Base-by-base conservation (phyloP, 495 filamentous ascomycete genomes). In the Aspergillus hancockii region DNA sequence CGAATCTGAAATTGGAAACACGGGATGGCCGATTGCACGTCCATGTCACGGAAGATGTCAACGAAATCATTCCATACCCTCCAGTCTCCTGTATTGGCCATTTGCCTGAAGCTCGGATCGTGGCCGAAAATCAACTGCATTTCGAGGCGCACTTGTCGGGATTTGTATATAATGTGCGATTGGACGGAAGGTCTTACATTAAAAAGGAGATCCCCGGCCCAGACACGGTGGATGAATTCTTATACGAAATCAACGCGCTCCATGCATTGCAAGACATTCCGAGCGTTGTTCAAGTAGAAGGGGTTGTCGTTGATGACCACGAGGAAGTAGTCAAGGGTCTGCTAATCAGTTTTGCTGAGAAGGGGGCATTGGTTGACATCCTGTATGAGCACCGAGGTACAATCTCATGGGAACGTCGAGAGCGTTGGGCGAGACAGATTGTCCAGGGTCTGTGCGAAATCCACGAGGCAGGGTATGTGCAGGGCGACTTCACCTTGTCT, bases 121-220 rank as follows among this genome's bases (percentile, higher is more conserved):
- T 92, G 63, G 82, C 75, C 22, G 93, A 97, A 69, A 82, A 82
- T 46, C 83, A 89, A 16, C 69, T 98, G 4, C 81, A 88, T 53
- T 98, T 98, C 68, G 89, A 95, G 61, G 88, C 90, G 2, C 94
- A 98, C 68, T 80, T 98, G 63, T 97, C 94, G 10, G 94, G 94
- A 0, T 98, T 98, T 70, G 94, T 98, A 32, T 98, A 98, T 80
- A 96, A 93, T 75, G 92, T 98, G 46, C 80, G 75, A 9, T 81
- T 91, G 28, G 73, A 81, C 57, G 87, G 84, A 38, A 75, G 83
- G 49, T 76, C 84, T 16, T 90, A 88, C 68, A 96, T 98, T 75
- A 98, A 98, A 73, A 98, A 98, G 67, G 94, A 98, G 71, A 98
- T 98, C 50, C 94, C 94, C 2, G 92, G 95, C 1, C 95, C 94